phyloP scores from a whole-genome alignment of 495 filamentous ascomycete genomes.

The Podospora fimiseda region DNA sequence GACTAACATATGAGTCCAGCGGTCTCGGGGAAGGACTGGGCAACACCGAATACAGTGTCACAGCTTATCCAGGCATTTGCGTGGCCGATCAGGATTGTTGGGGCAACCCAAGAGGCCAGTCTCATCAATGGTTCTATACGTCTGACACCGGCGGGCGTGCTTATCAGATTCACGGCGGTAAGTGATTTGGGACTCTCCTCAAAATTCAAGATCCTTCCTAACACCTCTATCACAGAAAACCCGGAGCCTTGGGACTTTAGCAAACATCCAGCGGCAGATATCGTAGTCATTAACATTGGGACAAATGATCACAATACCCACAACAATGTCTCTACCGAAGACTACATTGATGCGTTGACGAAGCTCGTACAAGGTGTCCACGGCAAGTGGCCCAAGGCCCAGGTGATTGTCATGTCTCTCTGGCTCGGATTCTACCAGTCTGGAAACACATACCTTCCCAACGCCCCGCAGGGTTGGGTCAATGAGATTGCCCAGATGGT shows the following conservation, averaged over 20 bases:
- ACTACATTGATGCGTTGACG: conserved; percentile 52
- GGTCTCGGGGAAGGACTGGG: conserved; percentile 55
- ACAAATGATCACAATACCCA: conserved; percentile 58
- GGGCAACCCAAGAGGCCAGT: conserved; percentile 48
- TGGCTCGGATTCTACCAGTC: conserved; percentile 52
- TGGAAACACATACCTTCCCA: conserved; percentile 49
- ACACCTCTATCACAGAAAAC: too few species aligned
- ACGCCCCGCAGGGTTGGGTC: conserved; percentile 39
- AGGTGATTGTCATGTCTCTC: conserved; percentile 60
- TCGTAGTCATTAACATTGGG: conserved; percentile 63
- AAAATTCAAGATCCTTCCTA: too few species aligned
- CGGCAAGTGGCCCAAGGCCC: conserved; percentile 52
- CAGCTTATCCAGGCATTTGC: conserved; percentile 57
- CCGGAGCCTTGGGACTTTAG: conserved; percentile 57
- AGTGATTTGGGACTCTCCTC: not conserved
- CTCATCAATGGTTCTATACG: conserved; percentile 61
- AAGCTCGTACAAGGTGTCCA: conserved; percentile 58
- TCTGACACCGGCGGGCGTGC: conserved; percentile 54
- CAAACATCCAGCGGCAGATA: conserved; percentile 53
- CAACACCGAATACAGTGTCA: conserved; percentile 58
- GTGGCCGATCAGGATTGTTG: conserved; percentile 54
- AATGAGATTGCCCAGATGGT: conserved; percentile 51
- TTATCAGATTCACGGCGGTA: conserved; percentile 43
- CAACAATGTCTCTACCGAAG: conserved; percentile 50
- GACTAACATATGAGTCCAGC: conserved; percentile 5